These are phyloP conservation scores for Naegleria fowleri DNA, from an alignment of 208 protist genomes.

Conservation along the genomic window DNA sequence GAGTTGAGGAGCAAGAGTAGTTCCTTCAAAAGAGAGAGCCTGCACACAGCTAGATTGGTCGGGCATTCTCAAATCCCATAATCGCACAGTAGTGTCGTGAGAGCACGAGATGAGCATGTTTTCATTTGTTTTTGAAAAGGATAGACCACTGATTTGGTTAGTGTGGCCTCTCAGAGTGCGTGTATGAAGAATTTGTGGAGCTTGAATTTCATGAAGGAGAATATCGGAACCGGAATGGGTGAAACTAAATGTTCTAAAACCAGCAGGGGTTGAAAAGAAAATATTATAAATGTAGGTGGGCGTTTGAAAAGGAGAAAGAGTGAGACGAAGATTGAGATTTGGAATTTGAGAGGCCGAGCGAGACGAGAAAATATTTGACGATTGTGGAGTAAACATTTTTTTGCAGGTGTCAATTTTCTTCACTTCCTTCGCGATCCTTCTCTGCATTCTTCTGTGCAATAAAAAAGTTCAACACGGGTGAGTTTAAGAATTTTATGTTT, in stretches of 20 bases:
- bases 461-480: too few species aligned
- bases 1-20: background rate
- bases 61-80: background rate
- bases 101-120: background rate
- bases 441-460: too few species aligned
- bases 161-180: background rate
- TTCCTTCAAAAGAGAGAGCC: background rate
- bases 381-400: background rate
- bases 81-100: background rate
- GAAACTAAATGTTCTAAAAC: background rate
- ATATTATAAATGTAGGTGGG: background rate
- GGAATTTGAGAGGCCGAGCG: background rate
- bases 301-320: background rate
- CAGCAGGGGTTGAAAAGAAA: background rate
- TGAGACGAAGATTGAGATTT: background rate
- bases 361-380: background rate
- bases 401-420: background rate
- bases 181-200: background rate
- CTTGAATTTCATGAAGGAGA: background rate
- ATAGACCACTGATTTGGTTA: background rate
- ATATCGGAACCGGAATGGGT: background rate
- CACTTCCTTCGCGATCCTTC: too few species aligned
- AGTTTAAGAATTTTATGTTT: background rate
- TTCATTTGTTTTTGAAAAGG: conserved; percentile 5
- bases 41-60: background rate